Evolutionary conservation across 2,329 filamentous ascomycete species (phyloP).

Genomic region (Sphaerulina musiva): DNA sequence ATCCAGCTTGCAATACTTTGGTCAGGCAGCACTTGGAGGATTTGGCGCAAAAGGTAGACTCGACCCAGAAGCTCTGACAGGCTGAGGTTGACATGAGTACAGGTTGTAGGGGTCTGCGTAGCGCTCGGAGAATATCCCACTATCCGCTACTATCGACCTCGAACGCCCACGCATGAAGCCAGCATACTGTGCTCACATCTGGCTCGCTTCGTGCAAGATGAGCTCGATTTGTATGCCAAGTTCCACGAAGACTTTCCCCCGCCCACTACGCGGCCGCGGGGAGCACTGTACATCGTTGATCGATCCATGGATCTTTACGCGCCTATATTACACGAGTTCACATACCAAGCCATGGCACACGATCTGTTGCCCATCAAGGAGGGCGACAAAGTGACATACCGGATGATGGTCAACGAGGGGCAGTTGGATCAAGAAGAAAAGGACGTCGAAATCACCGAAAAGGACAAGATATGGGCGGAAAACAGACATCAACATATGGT

Average conservation of each 20-base stretch:
- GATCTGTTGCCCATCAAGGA: slow-evolving; percentile 86
- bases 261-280: slow-evolving; percentile 67
- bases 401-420: slow-evolving; percentile 70
- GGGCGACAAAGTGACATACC: slow-evolving; percentile 79
- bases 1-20: slow-evolving; percentile 79
- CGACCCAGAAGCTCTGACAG: too few relatives aligned
- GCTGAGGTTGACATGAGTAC: background rate
- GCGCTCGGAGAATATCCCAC: slow-evolving; percentile 89
- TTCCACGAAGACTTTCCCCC: slow-evolving; percentile 81
- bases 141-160: slow-evolving; percentile 82
- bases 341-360: slow-evolving; percentile 97
- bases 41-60: slow-evolving; percentile 73
- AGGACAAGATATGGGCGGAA: slow-evolving; percentile 90
- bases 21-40: slow-evolving; percentile 76
- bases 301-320: slow-evolving; percentile 87
- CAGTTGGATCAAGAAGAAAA: slow-evolving; percentile 66
- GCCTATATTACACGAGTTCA: slow-evolving; percentile 89
- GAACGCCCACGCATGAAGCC: slow-evolving; percentile 72
- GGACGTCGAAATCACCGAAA: slow-evolving; percentile 84
- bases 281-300: slow-evolving; percentile 79
- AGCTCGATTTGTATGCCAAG: slow-evolving; percentile 82
- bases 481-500: slow-evolving; percentile 97
- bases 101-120: slow-evolving; percentile 84
- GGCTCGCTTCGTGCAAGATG: slow-evolving; percentile 83
- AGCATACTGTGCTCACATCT: slow-evolving; percentile 80